These are phyloP conservation scores for Aquanectria penicillioides DNA, from an alignment of 2,329 filamentous ascomycete genomes.

Conservation along the genomic window DNA sequence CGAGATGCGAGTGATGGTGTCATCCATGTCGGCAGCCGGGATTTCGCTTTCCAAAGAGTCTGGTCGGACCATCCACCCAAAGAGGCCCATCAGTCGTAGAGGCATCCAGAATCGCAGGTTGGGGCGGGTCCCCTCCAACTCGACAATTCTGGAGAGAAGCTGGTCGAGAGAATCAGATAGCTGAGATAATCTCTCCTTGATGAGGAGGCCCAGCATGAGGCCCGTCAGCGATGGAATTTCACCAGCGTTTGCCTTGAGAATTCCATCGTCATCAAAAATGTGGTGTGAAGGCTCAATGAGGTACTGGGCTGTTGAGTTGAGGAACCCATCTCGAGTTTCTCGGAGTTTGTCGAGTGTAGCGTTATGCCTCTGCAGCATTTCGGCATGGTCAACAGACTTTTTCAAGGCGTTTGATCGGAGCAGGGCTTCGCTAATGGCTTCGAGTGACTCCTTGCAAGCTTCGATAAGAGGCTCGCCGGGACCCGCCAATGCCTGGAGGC, in stretches of 20 bases:
- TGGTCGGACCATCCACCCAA: conserved; percentile 13
- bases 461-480: not conserved
- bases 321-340: not conserved
- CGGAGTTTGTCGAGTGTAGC: conserved; percentile 1
- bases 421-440: conserved; percentile 11
- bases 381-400: not conserved
- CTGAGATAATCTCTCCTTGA: conserved; percentile 15
- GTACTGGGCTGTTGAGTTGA: not conserved
- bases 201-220: conserved; percentile 6
- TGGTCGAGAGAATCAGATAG: not conserved
- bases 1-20: conserved; percentile 16
- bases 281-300: not conserved
- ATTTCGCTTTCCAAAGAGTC: conserved; percentile 11
- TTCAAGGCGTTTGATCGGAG: not conserved
- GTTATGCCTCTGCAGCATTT: conserved; percentile 8
- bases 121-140: conserved; percentile 1
- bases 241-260: not conserved
- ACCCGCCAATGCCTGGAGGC: conserved; percentile 8
- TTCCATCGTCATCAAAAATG: conserved; percentile 8
- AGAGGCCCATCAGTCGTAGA: not conserved
- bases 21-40: conserved; percentile 9
- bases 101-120: conserved; percentile 15
- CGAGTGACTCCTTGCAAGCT: conserved; percentile 10
- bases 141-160: conserved; percentile 3
- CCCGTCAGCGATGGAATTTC: not conserved